A percentile compares a stretch with the other conserved stretches of the same genome.
Conservation (phyloP, 345 rosid genomes). For the Garcia nutans region DNA sequence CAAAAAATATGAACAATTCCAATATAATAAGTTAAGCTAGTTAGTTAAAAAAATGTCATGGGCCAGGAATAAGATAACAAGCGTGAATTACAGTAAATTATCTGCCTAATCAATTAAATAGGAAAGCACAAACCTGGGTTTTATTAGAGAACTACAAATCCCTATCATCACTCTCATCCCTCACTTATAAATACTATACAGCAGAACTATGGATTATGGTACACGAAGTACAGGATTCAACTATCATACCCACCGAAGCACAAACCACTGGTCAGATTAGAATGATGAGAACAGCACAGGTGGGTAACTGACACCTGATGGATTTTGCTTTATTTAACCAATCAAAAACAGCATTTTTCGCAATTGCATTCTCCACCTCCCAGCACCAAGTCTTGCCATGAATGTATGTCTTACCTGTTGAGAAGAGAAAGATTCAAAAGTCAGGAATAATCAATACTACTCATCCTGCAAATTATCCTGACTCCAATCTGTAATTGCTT, state of each 20-base stretch:
- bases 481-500: background rate
- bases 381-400: constrained; percentile 9
- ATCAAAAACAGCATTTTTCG: constrained; percentile 3
- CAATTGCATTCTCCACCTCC: constrained; percentile 17
- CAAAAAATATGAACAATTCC: background rate
- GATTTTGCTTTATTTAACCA: constrained; percentile 18
- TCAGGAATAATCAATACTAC: constrained; percentile 8
- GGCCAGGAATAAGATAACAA: background rate
- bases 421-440: constrained; percentile 11
- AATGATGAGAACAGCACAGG: constrained; percentile 11
- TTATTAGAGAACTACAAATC: constrained; percentile 34
- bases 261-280: constrained; percentile 25
- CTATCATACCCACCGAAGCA: constrained; percentile 16
- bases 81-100: background rate
- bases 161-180: constrained; percentile 30
- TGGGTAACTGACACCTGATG: constrained; percentile 3
- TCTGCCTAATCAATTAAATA: constrained; percentile 29
- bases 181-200: constrained; percentile 44
- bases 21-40: background rate
- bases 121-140: constrained; percentile 37
- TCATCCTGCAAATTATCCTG: constrained; percentile 1
- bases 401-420: constrained; percentile 29
- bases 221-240: constrained; percentile 23
- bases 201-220: constrained; percentile 34
- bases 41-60: background rate